A percentile compares a stretch with the other conserved stretches of the same genome.
Conservation (phyloP, 768 basidiomycete genomes). For the Psilocybe tampanensis region DNA sequence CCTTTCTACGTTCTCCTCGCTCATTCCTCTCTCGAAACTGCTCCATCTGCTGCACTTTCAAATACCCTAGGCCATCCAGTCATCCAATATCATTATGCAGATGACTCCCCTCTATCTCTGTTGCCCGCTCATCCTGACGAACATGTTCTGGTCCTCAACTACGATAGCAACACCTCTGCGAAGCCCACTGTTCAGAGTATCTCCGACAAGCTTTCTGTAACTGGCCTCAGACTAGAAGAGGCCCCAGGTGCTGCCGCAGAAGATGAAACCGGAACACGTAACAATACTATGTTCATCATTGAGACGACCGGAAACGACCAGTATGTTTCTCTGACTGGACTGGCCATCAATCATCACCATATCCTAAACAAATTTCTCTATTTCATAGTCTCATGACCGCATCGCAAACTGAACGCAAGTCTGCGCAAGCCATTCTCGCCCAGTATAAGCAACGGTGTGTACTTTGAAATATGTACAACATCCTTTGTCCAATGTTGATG, state of each 20-base stretch:
- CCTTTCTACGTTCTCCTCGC: constrained; percentile 76
- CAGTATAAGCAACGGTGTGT: constrained; percentile 73
- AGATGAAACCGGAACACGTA: constrained; percentile 48
- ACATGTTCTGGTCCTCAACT: constrained; percentile 76
- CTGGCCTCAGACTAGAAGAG: constrained; percentile 66
- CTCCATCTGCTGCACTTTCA: constrained; percentile 37
- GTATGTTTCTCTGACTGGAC: too few species aligned
- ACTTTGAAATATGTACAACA: constrained; percentile 4
- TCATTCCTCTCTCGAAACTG: constrained; percentile 46
- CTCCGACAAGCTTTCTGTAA: constrained; percentile 47
- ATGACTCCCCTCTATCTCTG: constrained; percentile 71
- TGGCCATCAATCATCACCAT: neutral
- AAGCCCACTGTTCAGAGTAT: constrained; percentile 53
- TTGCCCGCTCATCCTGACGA: constrained; percentile 63
- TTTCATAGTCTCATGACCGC: constrained; percentile 15
- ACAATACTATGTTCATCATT: constrained; percentile 76
- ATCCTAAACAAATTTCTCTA: neutral
- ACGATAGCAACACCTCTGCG: constrained; percentile 45
- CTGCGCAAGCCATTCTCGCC: constrained; percentile 52
- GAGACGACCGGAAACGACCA: constrained; percentile 64
- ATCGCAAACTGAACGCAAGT: constrained; percentile 40
- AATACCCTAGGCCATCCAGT: constrained; percentile 65
- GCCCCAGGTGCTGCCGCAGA: constrained; percentile 71
- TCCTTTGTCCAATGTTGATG: neutral
- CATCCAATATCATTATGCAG: constrained; percentile 82